Conservation (phyloP, 345 rosid species). For the Eucalyptus pumila region DNA sequence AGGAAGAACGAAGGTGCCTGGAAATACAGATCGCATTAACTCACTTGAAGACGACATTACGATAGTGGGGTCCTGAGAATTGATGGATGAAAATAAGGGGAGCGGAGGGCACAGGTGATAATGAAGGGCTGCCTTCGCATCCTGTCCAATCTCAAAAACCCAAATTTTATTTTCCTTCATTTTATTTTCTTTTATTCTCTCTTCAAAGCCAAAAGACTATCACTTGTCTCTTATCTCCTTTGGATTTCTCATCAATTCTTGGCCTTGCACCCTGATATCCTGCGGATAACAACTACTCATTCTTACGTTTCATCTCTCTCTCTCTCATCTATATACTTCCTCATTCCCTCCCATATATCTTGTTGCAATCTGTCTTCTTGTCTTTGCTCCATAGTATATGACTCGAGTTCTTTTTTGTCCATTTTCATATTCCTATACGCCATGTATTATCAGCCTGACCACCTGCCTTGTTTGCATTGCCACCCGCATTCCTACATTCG, state of each 20-base stretch:
- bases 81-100: neutral
- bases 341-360: neutral
- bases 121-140: neutral
- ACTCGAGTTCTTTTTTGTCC: neutral
- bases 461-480: conserved; percentile 64
- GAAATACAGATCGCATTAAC: neutral
- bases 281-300: conserved; percentile 21
- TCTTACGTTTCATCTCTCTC: neutral
- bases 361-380: neutral
- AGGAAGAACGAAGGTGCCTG: neutral
- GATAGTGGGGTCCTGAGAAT: neutral
- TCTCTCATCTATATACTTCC: neutral
- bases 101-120: neutral
- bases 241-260: conserved; percentile 59
- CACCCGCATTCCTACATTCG: conserved; percentile 63
- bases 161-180: neutral
- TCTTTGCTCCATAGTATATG: neutral
- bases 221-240: conserved; percentile 7
- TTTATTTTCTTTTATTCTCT: neutral
- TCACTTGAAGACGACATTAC: neutral
- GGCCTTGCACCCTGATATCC: conserved; percentile 81
- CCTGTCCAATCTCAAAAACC: neutral
- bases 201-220: neutral
- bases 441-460: conserved; percentile 5
- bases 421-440: neutral